Evolutionary conservation across 371 early-diverging fungal species (phyloP), one percentile per base, ranked within the genome.

Genomic region (Zychaea mexicana): DNA sequence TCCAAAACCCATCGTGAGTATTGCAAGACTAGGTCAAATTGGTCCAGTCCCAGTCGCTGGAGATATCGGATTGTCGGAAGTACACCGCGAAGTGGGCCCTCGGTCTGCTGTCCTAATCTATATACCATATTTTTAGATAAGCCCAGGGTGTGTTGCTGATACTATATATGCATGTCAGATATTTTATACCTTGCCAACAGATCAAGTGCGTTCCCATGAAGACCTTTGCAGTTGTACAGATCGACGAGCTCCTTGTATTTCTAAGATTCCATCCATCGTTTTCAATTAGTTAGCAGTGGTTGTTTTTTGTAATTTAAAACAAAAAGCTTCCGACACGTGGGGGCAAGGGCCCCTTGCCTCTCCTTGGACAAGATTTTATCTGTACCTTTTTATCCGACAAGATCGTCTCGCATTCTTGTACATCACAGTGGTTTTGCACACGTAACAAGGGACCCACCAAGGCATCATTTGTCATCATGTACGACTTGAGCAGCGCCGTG

Each of bases 211-310:
- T 92, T 90, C 27, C 85, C 85, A 72, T 96, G 96, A 36, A 93
- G 82, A 6, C 92, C 93, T 68, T 95, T 95, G 64, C 92, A 90
- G 36, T 89, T 86, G 73, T 95, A 98, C 52, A 96, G 83, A 67
- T 96, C 97, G 9, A 96, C 89, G 27, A 98, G 75, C 70, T 96
- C 96, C 39, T 82, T 77, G 69, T 90, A 90, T 78, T 92, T 94
- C 85, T 85, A 19, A 12, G 4, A 42, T 42, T 12, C 13, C 7
- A 42, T n/a, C n/a, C n/a, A 42, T 42, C 15, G 6, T n/a, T n/a
- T n/a, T n/a, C n/a, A n/a, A n/a, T n/a, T n/a, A n/a, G n/a, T n/a
- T n/a, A n/a, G n/a, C n/a, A n/a, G n/a, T n/a, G n/a, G n/a, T n/a
- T n/a, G n/a, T n/a, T n/a, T n/a, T n/a, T 2, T 52, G 55, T 33